Evolutionary conservation across 352 stramenopile species (phyloP), one percentile per base, ranked within the genome.

Genomic region (Pythium plurisporium): DNA sequence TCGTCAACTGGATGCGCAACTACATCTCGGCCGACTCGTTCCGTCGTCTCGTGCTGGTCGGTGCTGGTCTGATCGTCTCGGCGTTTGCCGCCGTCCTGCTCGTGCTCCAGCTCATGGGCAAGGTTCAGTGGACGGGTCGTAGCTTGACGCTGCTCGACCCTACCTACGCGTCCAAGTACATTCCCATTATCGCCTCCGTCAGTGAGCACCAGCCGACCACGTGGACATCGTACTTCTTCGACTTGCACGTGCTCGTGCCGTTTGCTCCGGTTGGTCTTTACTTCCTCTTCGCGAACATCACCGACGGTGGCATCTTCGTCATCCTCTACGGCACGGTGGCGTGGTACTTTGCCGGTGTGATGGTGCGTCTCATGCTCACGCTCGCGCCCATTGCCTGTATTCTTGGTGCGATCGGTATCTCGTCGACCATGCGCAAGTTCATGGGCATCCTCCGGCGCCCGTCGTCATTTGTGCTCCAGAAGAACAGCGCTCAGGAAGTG

Each of bases 181-280:
- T 98, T 42, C 94, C 94, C 19, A 97, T 98, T 61, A 96, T 98
- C 58, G 94, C 92, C 7, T 98, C 90, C 0, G 94, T 98, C 2
- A 82, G 83, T 9, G 94, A 98, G 69, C 94, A 98, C 64, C 94
- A 98, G 64, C 92, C 94, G 43, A 96, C 94, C 29, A 77, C 87
- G 15, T 97, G 90, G 91, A 86, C 86, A 0, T 78, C 70, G 12
- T 22, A 23, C n/a, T n/a, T 43, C 14, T 43, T 43, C 12, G 12
- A n/a, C 36, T 17, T 43, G 10, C 14, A 22, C n/a, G 14, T 22
- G 11, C 97, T 97, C 62, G 98, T 96, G 69, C 81, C 97, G 54
- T 87, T 98, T 45, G 83, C 87, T 47, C 94, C 93, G 6, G 62
- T 98, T 3, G 94, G 94, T 6, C 61, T 98, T 19, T 96, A 82